A percentile compares a stretch with the other conserved stretches of the same genome.
Conservation (phyloP, 2,329 filamentous ascomycete genomes). For the Diaporthe sp. region DNA sequence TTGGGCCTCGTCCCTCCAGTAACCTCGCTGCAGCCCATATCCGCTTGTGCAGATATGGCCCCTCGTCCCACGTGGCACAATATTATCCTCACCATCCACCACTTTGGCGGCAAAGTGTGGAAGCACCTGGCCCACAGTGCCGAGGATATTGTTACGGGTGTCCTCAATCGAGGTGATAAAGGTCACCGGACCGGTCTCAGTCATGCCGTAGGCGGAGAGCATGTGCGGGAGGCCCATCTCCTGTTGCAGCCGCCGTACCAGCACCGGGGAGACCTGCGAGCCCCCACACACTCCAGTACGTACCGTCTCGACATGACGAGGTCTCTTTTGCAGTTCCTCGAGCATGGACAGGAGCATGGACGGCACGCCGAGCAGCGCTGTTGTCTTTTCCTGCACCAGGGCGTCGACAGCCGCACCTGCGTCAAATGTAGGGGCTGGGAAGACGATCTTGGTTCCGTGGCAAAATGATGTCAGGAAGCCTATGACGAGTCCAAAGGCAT, state of each 20-base stretch:
- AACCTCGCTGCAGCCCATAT: constrained; percentile 70
- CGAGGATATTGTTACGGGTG: not conserved
- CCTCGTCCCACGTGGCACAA: constrained; percentile 64
- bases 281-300: not conserved
- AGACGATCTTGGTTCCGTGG: not conserved
- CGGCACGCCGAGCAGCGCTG: not conserved
- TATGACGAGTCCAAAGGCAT: constrained; percentile 79
- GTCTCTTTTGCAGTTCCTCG: not conserved
- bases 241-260: not conserved
- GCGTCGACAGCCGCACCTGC: not conserved
- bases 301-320: not conserved
- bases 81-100: constrained; percentile 52
- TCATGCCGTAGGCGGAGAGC: not conserved
- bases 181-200: not conserved
- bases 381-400: not conserved
- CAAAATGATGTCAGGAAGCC: constrained; percentile 76
- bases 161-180: not conserved
- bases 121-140: not conserved
- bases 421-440: constrained; percentile 4
- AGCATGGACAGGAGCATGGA: not conserved
- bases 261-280: not conserved
- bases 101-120: not conserved
- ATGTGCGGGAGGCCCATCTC: not conserved
- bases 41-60: constrained; percentile 76
- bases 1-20: constrained; percentile 67